Evolutionary conservation across 169 alveolate species (phyloP), one percentile per base, ranked within the genome.

Genomic region (Plasmodium cynomolgi): DNA sequence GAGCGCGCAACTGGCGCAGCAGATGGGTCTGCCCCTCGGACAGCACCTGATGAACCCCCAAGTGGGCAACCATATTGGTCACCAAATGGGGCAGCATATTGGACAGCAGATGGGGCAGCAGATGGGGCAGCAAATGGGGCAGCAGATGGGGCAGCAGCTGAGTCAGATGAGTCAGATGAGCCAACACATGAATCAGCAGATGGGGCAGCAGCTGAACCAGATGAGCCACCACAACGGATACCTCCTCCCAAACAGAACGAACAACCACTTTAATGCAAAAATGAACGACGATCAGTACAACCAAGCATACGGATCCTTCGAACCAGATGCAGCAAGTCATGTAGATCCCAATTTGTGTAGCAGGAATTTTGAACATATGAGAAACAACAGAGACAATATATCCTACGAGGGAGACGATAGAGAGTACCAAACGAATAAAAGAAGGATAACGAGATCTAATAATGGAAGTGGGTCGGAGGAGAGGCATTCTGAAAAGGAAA

Each of bases 401-500:
- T 86, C 81, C 9, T 77, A 77, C 81, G 93, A 77, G 23, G 93
- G 47, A 68, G 37, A 68, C 62, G 85, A 71, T n/a, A 81, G 81
- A 75, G 86, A 86, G 29, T 20, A 50, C 1, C 29, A 50, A 11
- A 77, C 41, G 31, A 77, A 86, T 86, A 77, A 37, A 20, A 85
- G 39, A 33, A 86, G 80, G 72, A 11, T 37, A 54, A 54, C 88
- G 9, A 54, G 93, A 58, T 86, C 93, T 17, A 6, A 84, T 17
- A 6, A 84, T 47, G 86, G 37, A 9, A 86, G 88, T 37, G 93
- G 62, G 68, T 86, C 93, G 41, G 93, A 86, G 6, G 93, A 79
- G 17, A 75, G 31, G 44, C 23, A 86, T 33, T 86, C 93, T 0
- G 93, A 86, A 4, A 86, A 34, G 68, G 93, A 86, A 75, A 17